Conservation (phyloP, 2,329 filamentous ascomycete genomes). For the Byssochlamys sp. region DNA sequence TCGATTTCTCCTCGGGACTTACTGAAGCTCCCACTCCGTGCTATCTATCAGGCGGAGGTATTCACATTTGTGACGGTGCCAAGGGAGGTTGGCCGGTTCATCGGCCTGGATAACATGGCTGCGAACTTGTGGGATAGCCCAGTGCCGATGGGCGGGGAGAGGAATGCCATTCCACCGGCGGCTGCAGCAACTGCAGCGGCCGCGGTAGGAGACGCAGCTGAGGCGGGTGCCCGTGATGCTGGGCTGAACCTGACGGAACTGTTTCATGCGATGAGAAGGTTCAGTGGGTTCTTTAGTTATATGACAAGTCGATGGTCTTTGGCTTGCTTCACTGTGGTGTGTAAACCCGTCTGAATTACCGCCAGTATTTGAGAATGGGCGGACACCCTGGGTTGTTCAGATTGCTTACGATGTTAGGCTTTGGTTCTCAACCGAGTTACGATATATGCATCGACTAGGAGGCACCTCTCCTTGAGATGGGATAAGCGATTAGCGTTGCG, state of each 20-base stretch:
- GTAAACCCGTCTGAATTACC: constrained; percentile 10
- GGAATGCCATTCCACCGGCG: constrained; percentile 27
- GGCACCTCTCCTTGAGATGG: constrained; percentile 68
- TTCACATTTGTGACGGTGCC: constrained; percentile 28
- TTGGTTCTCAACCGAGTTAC: constrained; percentile 82
- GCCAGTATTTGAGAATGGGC: background rate
- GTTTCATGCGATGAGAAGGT: constrained; percentile 51
- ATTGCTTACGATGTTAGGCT: constrained; percentile 41
- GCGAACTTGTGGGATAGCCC: constrained; percentile 15
- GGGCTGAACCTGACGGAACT: constrained; percentile 33
- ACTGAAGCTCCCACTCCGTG: constrained; percentile 27
- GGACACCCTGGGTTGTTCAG: background rate
- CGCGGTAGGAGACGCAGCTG: constrained; percentile 22
- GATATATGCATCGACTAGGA: constrained; percentile 81
- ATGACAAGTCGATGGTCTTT: constrained; percentile 86
- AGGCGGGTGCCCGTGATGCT: constrained; percentile 24
- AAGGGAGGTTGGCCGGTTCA: constrained; percentile 20
- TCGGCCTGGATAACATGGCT: constrained; percentile 19
- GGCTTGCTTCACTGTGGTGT: constrained; percentile 67
- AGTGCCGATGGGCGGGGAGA: constrained; percentile 14
- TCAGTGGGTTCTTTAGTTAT: constrained; percentile 83
- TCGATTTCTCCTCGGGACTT: constrained; percentile 23
- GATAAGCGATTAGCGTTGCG: constrained; percentile 61
- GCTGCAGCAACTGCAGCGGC: constrained; percentile 27
- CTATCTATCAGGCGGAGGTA: constrained; percentile 26